phyloP scores from a whole-genome alignment of 2,329 filamentous ascomycete species.

The Onygenales sp. region DNA sequence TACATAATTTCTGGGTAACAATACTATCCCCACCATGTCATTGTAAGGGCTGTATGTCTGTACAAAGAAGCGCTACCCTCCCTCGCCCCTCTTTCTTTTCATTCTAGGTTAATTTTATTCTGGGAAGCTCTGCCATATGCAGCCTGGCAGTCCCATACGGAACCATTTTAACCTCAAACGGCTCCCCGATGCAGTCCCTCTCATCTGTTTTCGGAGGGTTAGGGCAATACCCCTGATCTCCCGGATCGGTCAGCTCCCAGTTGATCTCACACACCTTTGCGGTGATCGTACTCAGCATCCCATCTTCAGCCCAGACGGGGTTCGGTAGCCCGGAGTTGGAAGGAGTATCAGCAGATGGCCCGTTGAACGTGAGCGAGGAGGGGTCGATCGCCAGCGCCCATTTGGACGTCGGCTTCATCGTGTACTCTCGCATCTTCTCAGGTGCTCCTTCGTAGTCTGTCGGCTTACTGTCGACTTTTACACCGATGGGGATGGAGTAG shows the following conservation, averaged over 20 bases:
- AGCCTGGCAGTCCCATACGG: slow-evolving; percentile 41
- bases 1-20: too few species aligned
- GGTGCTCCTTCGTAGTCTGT: slow-evolving; percentile 20
- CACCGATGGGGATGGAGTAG: slow-evolving; percentile 33
- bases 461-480: slow-evolving; percentile 17
- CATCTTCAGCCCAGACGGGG: slow-evolving; percentile 13
- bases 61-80: too few species aligned
- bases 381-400: slow-evolving; percentile 25
- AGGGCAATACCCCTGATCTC: slow-evolving; percentile 21
- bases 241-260: slow-evolving; percentile 21
- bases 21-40: too few species aligned
- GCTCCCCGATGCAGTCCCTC: slow-evolving; percentile 25
- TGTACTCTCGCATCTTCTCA: slow-evolving; percentile 24
- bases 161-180: slow-evolving; percentile 28
- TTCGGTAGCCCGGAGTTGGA: slow-evolving; percentile 6
- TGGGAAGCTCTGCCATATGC: slow-evolving; percentile 38
- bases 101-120: slow-evolving; percentile 11
- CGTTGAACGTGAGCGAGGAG: slow-evolving; percentile 24
- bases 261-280: slow-evolving; percentile 29
- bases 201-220: slow-evolving; percentile 23
- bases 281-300: slow-evolving; percentile 9
- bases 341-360: slow-evolving; percentile 6
- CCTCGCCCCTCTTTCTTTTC: background rate
- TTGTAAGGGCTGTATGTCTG: too few species aligned
- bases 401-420: slow-evolving; percentile 22